Percentiles rank a stretch among this genome's conserved stretches.
These are phyloP conservation scores for Laetiporus sulphureus DNA, from an alignment of 1,284 basidiomycete species.

Conservation along the genomic window DNA sequence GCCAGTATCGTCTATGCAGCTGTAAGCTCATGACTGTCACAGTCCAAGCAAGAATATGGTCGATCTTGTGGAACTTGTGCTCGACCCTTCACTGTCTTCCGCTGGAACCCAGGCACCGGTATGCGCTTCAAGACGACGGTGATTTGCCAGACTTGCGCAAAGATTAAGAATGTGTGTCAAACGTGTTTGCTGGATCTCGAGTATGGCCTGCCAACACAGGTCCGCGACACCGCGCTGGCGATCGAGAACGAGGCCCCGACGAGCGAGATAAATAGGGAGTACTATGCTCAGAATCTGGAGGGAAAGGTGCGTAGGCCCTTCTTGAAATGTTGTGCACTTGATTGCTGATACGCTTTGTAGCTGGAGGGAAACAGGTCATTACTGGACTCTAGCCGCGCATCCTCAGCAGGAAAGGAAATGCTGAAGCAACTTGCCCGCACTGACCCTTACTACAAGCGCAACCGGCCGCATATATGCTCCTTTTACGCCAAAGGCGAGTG, in stretches of 20 bases:
- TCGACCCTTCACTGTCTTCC: constrained; percentile 93
- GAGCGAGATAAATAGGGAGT: constrained; percentile 95
- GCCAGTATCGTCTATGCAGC: not conserved
- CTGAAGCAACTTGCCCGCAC: constrained; percentile 89
- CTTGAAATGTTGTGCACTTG: not conserved
- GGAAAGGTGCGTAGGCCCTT: constrained; percentile 52
- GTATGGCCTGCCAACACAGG: constrained; percentile 95
- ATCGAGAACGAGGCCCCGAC: constrained; percentile 86
- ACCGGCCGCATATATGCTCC: constrained; percentile 89
- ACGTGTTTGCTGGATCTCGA: constrained; percentile 96
- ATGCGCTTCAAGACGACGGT: constrained; percentile 97
- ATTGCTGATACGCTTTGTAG: constrained; percentile 28
- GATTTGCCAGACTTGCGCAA: constrained; percentile 97
- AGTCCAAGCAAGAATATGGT: constrained; percentile 96
- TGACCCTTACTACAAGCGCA: constrained; percentile 96
- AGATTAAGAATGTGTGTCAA: constrained; percentile 98
- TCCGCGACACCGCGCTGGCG: constrained; percentile 91
- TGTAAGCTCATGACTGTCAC: not conserved
- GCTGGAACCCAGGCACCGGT: constrained; percentile 95
- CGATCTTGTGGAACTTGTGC: constrained; percentile 95
- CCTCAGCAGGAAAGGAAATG: constrained; percentile 89
- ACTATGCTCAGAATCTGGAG: constrained; percentile 97
- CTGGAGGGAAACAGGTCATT: constrained; percentile 63
- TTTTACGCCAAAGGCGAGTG: constrained; percentile 97
- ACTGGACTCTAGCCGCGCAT: constrained; percentile 62